Evolutionary conservation across 2,329 filamentous ascomycete genomes (phyloP), one percentile per base, ranked within the genome.

Genomic region (Fusarium robinianum): DNA sequence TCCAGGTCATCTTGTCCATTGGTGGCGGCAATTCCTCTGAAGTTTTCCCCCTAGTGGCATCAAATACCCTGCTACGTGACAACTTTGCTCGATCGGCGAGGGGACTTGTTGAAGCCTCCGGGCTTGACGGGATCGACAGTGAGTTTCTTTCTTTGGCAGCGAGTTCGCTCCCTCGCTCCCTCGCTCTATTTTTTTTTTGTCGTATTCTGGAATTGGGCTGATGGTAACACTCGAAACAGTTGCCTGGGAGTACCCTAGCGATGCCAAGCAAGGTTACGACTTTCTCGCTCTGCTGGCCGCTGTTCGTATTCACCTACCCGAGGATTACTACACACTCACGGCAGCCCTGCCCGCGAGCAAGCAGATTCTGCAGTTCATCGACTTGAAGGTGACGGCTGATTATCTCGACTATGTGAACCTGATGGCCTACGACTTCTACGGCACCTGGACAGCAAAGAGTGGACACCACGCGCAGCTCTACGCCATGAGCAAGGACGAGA

Each of bases 381-480:
- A 90, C 62, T 71, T 92, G 8, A 70, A 67, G 15, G 71, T 74
- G 43, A 80, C 84, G 8, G 77, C 84, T 35, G 70, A 79, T 31
- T 83, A 87, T 55, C 74, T 94, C 23, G 87, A 92, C 66, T 77
- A 84, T 51, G 71, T 94, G 64, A 92, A 92, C 64, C 71, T 94
- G 23, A 89, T 87, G 79, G 80, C 87, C 2, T 94, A 90, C 67
- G 88, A 94, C 66, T 88, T 91, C 61, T 83, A 79, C 17, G 87
- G 88, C 2, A 74, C 80, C 4, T 91, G 87, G 87, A 80, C 79
- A 2, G 64, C 72, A 19, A 78, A 77, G 44, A 81, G 80, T 31
- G 88, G 87, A 6, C 86, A 92, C 64, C 88, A 92, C 41, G 81
- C 87, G 5, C 87, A 90, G 63, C 78, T 94, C 2, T 88, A 84